Evolutionary conservation across 2,329 filamentous ascomycete species (phyloP).

Genomic region (Cyclaneusma minus): DNA sequence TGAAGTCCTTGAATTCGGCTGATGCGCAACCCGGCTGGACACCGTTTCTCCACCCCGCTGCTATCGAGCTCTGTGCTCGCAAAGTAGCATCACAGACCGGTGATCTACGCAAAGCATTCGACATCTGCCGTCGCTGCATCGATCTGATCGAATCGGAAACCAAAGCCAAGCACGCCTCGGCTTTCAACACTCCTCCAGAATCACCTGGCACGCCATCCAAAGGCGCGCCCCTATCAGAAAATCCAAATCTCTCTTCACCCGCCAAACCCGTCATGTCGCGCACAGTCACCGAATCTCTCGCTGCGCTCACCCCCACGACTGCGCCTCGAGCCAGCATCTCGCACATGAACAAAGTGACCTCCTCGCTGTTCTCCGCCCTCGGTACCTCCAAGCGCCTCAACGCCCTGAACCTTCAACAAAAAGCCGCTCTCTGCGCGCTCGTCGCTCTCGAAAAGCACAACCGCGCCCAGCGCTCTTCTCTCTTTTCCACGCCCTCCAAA

Average conservation of each 20-base stretch:
- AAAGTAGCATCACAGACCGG: conserved; percentile 92
- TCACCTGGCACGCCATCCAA: conserved; percentile 58
- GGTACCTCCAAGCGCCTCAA: conserved; percentile 73
- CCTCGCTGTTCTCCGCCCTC: conserved; percentile 80
- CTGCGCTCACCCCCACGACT: conserved; percentile 52
- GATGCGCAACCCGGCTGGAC: conserved; percentile 42
- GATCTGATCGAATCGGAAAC: conserved; percentile 82
- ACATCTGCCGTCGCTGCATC: conserved; percentile 78
- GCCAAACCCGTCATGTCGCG: conserved; percentile 23
- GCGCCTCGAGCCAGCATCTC: conserved; percentile 80
- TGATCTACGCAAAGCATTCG: conserved; percentile 87
- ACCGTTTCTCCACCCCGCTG: conserved; percentile 85
- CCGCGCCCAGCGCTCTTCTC: conserved; percentile 30
- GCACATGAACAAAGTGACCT: conserved; percentile 83
- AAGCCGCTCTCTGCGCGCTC: conserved; percentile 80
- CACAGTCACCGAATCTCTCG: conserved; percentile 27
- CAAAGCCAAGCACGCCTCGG: conserved; percentile 53
- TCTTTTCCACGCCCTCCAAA: conserved; percentile 43
- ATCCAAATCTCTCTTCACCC: conserved; percentile 55
- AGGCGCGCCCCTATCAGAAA: conserved; percentile 65
- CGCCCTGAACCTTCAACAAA: conserved; percentile 87
- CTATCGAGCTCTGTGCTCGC: conserved; percentile 84
- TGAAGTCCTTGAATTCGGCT: conserved; percentile 55
- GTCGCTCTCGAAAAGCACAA: conserved; percentile 72
- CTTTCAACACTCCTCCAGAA: conserved; percentile 34